phyloP scores from a whole-genome alignment of 2,329 filamentous ascomycete species.

The Juglanconis sp. region DNA sequence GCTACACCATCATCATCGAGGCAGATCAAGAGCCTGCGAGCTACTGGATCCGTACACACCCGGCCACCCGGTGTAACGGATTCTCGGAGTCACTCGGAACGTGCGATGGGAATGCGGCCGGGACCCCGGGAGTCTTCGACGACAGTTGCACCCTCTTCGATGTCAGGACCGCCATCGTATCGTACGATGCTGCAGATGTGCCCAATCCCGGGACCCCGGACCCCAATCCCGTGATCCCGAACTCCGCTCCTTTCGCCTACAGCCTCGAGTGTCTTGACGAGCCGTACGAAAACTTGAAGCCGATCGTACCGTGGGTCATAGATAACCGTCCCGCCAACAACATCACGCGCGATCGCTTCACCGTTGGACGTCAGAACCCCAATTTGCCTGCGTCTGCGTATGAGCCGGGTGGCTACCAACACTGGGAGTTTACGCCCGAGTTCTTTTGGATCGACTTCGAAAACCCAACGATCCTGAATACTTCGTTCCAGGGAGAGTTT shows the following conservation, averaged over 20 bases:
- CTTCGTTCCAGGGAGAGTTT: neutral
- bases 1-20: conserved; percentile 38
- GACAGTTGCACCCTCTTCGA: neutral
- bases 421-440: neutral
- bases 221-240: neutral
- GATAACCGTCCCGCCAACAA: conserved; percentile 15
- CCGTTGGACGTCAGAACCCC: neutral
- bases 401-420: neutral
- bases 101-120: neutral
- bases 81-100: conserved; percentile 1
- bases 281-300: conserved; percentile 7
- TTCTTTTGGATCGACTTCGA: conserved; percentile 1
- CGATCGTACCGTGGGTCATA: conserved; percentile 18
- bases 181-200: neutral
- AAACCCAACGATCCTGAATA: neutral
- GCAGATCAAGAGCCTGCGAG: conserved; percentile 24
- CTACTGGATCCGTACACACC: conserved; percentile 25
- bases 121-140: neutral
- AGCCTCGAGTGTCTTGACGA: conserved; percentile 1
- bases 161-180: neutral
- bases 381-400: neutral
- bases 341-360: conserved; percentile 3
- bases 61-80: conserved; percentile 15
- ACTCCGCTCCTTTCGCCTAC: neutral
- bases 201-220: neutral